phyloP scores from a whole-genome alignment of 139 green algal genomes.

The Chlorella sp. region DNA sequence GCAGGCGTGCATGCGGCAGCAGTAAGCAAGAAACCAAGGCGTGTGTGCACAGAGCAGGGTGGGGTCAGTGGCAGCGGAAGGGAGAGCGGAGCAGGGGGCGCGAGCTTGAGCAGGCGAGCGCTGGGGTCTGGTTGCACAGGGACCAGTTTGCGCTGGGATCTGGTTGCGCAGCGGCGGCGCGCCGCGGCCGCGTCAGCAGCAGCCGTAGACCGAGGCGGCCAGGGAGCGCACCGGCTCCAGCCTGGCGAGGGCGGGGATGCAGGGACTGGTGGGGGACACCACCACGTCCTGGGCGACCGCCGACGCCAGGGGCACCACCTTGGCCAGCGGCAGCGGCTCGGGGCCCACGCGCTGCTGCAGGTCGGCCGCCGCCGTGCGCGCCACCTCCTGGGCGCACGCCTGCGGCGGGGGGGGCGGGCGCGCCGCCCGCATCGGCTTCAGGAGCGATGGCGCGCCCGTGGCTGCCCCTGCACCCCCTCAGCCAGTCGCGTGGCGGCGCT shows the following conservation, averaged over 20 bases:
- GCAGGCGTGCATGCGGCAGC: too few relatives aligned
- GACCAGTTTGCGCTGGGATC: too few relatives aligned
- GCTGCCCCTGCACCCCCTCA: neutral
- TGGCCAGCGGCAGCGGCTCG: conserved; percentile 39
- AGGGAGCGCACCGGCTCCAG: conserved; percentile 36
- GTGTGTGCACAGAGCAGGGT: too few relatives aligned
- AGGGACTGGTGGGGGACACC: neutral
- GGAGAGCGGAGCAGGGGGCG: too few relatives aligned
- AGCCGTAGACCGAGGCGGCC: conserved; percentile 45
- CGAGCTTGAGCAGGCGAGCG: too few relatives aligned
- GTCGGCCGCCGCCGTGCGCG: neutral
- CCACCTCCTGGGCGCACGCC: conserved; percentile 12
- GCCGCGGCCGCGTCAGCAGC: conserved; percentile 24
- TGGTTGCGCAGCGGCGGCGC: neutral
- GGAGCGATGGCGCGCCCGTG: neutral
- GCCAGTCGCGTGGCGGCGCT: neutral
- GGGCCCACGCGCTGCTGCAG: conserved; percentile 15
- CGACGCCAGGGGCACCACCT: conserved; percentile 34
- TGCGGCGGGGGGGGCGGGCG: neutral
- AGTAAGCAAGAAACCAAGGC: too few relatives aligned
- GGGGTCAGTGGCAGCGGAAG: too few relatives aligned
- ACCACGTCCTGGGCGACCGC: conserved; percentile 11
- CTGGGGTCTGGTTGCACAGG: neutral
- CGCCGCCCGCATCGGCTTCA: neutral
- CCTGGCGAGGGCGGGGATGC: conserved; percentile 7